Evolutionary conservation across 2,329 filamentous ascomycete species (phyloP).

Genomic region (Hypoxylon sp.): DNA sequence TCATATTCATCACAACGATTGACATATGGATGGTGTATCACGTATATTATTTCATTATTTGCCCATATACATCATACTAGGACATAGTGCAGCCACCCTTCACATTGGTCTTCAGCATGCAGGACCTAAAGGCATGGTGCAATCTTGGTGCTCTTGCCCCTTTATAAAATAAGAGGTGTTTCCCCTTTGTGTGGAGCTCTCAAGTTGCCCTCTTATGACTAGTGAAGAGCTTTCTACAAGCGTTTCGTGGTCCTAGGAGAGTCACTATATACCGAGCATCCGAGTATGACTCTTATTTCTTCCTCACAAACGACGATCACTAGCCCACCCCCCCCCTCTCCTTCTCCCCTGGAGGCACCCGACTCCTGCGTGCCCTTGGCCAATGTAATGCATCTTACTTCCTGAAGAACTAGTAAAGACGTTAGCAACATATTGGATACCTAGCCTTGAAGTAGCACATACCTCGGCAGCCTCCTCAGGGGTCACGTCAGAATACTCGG

Average conservation of each 20-base stretch:
- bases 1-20: too few species aligned
- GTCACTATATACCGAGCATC: not conserved
- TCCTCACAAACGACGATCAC: not conserved
- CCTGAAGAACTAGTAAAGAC: slow-evolving; percentile 47
- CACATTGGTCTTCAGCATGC: not conserved
- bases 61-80: not conserved
- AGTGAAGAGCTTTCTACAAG: not conserved
- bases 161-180: not conserved
- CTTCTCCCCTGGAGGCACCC: not conserved
- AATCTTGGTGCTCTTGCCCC: not conserved
- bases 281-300: not conserved
- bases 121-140: not conserved
- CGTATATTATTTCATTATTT: too few species aligned
- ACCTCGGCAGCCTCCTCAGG: slow-evolving; percentile 79
- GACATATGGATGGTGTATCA: not conserved
- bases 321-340: too few species aligned
- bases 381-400: slow-evolving; percentile 27
- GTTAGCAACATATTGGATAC: slow-evolving; percentile 33
- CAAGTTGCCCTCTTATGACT: not conserved
- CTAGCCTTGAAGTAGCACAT: slow-evolving; percentile 29
- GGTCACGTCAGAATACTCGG: slow-evolving; percentile 75
- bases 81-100: not conserved
- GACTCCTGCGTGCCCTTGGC: not conserved
- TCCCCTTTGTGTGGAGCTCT: not conserved
- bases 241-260: not conserved